A percentile compares a stretch with the other conserved stretches of the same genome.
Evolutionary conservation across 331 rosid genomes (phyloP).

Genomic region (Erythrophleum ivorense): DNA sequence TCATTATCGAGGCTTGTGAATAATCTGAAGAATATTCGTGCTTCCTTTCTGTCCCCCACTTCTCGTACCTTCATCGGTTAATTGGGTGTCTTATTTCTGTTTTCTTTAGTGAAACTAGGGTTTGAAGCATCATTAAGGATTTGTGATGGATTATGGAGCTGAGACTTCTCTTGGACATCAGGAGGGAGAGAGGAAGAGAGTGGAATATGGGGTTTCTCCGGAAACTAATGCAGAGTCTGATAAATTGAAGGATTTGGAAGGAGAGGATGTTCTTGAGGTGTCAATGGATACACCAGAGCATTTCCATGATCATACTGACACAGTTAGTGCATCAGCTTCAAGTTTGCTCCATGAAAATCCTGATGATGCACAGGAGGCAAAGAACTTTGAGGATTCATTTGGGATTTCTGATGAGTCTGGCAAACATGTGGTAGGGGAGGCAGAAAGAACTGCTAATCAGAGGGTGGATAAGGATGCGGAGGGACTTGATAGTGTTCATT

Average conservation of each 20-base stretch:
- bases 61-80: background rate
- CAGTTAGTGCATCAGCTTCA: conserved; percentile 27
- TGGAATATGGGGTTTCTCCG: conserved; percentile 45
- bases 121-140: conserved; percentile 39
- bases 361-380: conserved; percentile 41
- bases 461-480: background rate
- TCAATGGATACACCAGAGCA: conserved; percentile 46
- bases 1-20: conserved; percentile 12
- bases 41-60: background rate
- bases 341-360: conserved; percentile 39
- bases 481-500: background rate
- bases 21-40: background rate
- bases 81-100: conserved; percentile 21
- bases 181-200: conserved; percentile 48
- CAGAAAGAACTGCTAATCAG: background rate
- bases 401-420: background rate
- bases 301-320: conserved; percentile 40
- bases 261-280: conserved; percentile 65
- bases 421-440: background rate
- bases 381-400: conserved; percentile 52
- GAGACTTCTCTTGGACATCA: conserved; percentile 46
- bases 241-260: conserved; percentile 50
- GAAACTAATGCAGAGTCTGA: conserved; percentile 42
- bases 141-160: conserved; percentile 68
- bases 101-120: conserved; percentile 59